Evolutionary conservation across 192 early-diverging fungal species (phyloP).

Genomic region (Linnemannia hyalina): DNA sequence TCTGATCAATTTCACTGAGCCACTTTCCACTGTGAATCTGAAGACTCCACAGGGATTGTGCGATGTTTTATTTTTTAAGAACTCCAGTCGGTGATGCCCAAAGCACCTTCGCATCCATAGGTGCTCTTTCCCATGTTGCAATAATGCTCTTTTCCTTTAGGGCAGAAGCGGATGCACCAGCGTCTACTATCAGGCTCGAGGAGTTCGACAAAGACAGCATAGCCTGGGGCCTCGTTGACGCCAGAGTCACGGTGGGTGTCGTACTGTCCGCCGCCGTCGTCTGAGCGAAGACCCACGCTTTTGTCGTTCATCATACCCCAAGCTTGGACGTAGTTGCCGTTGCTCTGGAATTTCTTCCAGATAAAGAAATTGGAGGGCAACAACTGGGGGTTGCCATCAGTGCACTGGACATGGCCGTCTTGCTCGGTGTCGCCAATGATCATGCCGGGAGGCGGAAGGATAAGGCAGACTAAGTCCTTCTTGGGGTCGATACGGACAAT

Average conservation of each 20-base stretch:
- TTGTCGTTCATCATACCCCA: conserved; percentile 58
- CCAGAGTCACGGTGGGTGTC: conserved; percentile 56
- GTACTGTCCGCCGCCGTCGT: conserved; percentile 64
- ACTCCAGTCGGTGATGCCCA: conserved; percentile 25
- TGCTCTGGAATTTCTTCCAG: conserved; percentile 45
- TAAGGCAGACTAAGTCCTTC: conserved; percentile 14
- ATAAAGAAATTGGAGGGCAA: conserved; percentile 53
- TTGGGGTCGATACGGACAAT: conserved; percentile 19
- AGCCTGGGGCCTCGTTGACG: conserved; percentile 47
- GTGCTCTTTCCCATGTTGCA: conserved; percentile 27
- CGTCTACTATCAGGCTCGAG: conserved; percentile 57
- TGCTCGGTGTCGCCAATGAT: conserved; percentile 25
- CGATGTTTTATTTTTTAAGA: background rate
- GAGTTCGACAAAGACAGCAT: conserved; percentile 62
- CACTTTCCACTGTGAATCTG: too few species aligned
- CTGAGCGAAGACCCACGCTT: conserved; percentile 35
- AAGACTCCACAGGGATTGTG: background rate
- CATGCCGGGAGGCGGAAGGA: conserved; percentile 24
- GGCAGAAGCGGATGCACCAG: conserved; percentile 64
- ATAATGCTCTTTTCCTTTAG: background rate
- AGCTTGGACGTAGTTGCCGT: conserved; percentile 55
- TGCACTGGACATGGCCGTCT: conserved; percentile 30
- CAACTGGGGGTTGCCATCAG: conserved; percentile 38
- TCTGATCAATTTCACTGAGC: too few species aligned
- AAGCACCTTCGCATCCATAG: conserved; percentile 25